These are phyloP conservation scores for Pseudohalonectria lignicola DNA, from an alignment of 2,329 filamentous ascomycete species.

Conservation along the genomic window DNA sequence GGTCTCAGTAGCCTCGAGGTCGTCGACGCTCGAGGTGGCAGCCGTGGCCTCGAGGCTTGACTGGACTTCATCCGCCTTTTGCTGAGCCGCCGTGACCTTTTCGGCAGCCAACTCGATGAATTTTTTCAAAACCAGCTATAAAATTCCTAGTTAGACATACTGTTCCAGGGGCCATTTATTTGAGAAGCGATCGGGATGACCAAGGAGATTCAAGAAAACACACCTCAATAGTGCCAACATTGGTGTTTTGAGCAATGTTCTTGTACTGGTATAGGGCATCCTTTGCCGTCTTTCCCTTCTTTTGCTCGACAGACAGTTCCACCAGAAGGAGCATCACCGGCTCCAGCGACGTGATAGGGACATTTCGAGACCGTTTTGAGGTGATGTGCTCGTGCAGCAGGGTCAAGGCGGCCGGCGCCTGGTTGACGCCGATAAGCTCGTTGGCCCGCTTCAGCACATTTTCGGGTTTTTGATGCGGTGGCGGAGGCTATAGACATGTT, in stretches of 20 bases:
- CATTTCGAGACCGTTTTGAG: conserved; percentile 95
- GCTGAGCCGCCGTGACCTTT: conserved; percentile 92
- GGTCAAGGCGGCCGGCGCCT: conserved; percentile 82
- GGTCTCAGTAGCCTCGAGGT: conserved; percentile 93
- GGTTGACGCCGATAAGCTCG: conserved; percentile 96
- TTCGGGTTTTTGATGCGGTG: conserved; percentile 94
- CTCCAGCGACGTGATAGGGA: conserved; percentile 89
- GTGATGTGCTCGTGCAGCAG: conserved; percentile 99
- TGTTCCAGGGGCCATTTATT: too few species aligned
- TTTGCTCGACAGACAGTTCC: conserved; percentile 90
- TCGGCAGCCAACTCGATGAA: conserved; percentile 96
- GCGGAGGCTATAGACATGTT: conserved; percentile 55
- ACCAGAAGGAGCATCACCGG: conserved; percentile 98
- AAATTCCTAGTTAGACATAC: too few species aligned
- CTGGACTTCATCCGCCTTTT: conserved; percentile 92
- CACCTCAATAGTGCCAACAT: conserved; percentile 84
- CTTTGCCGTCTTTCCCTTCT: conserved; percentile 97
- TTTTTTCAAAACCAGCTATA: conserved; percentile 77
- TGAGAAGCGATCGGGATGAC: background rate
- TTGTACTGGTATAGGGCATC: conserved; percentile 99
- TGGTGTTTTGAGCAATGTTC: conserved; percentile 98
- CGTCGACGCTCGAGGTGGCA: conserved; percentile 69
- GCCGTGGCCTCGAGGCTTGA: conserved; percentile 68
- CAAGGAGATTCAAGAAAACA: background rate
- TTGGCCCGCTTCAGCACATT: conserved; percentile 98